These are phyloP conservation scores for Pseudohalonectria lignicola DNA, from an alignment of 2,329 filamentous ascomycete genomes.

Conservation along the genomic window DNA sequence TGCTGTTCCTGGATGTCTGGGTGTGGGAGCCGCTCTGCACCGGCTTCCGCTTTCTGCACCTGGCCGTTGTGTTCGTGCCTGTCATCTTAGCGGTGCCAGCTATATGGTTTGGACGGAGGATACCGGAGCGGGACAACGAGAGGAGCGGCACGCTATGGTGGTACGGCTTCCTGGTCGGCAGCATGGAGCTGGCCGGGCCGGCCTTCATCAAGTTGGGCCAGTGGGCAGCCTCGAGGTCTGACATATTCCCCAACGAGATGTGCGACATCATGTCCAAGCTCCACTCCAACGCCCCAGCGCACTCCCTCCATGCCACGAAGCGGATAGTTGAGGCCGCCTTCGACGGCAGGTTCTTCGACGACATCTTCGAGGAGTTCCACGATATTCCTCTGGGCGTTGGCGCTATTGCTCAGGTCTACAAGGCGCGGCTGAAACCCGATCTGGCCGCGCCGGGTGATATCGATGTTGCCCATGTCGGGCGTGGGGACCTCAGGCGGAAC, in stretches of 20 bases:
- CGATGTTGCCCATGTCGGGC: slow-evolving; percentile 31
- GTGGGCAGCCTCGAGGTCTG: slow-evolving; percentile 93
- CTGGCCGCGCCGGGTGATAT: slow-evolving; percentile 54
- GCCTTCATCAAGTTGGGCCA: slow-evolving; percentile 99
- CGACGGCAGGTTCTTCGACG: slow-evolving; percentile 65
- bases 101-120: slow-evolving; percentile 65
- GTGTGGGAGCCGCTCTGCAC: slow-evolving; percentile 83
- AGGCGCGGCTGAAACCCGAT: slow-evolving; percentile 77
- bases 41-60: slow-evolving; percentile 74
- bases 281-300: slow-evolving; percentile 88
- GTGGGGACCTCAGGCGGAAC: slow-evolving; percentile 44
- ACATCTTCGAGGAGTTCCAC: slow-evolving; percentile 94
- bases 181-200: slow-evolving; percentile 89
- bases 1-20: slow-evolving; percentile 59
- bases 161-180: slow-evolving; percentile 77
- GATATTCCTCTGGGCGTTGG: slow-evolving; percentile 84
- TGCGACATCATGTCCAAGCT: slow-evolving; percentile 89
- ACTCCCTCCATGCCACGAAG: slow-evolving; percentile 72
- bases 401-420: slow-evolving; percentile 96
- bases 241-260: slow-evolving; percentile 91
- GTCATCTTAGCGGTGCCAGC: slow-evolving; percentile 71
- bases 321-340: slow-evolving; percentile 74
- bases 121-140: slow-evolving; percentile 58
- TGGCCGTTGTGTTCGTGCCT: slow-evolving; percentile 82
- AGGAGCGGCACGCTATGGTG: slow-evolving; percentile 81